These are phyloP conservation scores for Camelina hispida DNA, from an alignment of 345 rosid species.

Conservation along the genomic window DNA sequence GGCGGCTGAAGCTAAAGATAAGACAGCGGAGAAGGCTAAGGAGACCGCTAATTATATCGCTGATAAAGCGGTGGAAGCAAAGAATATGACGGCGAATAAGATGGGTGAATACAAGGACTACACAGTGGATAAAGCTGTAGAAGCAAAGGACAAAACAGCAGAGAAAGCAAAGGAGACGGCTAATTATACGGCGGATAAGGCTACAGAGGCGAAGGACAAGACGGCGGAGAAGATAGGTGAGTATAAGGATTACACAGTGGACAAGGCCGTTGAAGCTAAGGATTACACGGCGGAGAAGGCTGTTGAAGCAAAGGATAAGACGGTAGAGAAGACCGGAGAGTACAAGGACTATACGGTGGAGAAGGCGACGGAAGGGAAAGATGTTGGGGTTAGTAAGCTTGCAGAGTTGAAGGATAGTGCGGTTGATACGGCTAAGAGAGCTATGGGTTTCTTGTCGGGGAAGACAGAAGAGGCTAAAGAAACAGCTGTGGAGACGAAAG, in stretches of 20 bases:
- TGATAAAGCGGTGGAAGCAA: not conserved
- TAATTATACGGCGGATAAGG: conserved; percentile 36
- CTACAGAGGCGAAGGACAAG: conserved; percentile 40
- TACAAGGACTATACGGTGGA: conserved; percentile 43
- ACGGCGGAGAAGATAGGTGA: conserved; percentile 36
- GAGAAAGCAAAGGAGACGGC: conserved; percentile 37
- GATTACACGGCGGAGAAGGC: conserved; percentile 37
- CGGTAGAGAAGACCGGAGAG: conserved; percentile 37
- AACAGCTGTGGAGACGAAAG: conserved; percentile 54
- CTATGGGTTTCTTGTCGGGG: conserved; percentile 57
- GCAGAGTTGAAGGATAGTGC: conserved; percentile 59
- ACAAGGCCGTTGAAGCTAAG: conserved; percentile 34
- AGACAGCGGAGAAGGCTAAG: conserved; percentile 1
- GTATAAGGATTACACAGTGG: conserved; percentile 36
- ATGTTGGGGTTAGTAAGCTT: conserved; percentile 44
- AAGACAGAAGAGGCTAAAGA: conserved; percentile 64
- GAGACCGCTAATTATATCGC: conserved; percentile 15
- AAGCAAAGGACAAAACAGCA: conserved; percentile 23
- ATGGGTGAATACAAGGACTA: conserved; percentile 30
- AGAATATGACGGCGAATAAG: conserved; percentile 30
- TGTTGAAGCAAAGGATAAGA: conserved; percentile 38
- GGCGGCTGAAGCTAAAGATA: conserved; percentile 36
- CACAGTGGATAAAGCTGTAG: conserved; percentile 31
- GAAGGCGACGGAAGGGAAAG: conserved; percentile 49
- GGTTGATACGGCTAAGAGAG: conserved; percentile 59